Percentiles rank a stretch among this genome's conserved stretches.
These are phyloP conservation scores for Arthroderma uncinatum DNA, from an alignment of 2,329 filamentous ascomycete species.

Conservation along the genomic window DNA sequence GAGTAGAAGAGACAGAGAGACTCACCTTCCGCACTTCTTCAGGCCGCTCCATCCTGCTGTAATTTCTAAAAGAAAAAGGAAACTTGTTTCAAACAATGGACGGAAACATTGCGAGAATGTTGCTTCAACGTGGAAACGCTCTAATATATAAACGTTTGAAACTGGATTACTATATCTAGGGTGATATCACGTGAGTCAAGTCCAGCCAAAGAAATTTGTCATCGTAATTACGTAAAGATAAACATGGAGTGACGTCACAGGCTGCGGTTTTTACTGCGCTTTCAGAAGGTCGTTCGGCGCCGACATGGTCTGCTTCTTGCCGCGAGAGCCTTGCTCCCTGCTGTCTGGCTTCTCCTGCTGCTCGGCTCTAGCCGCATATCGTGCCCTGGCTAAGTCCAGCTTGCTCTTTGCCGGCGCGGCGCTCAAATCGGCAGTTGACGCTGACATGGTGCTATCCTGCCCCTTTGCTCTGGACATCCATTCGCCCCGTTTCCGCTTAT, in stretches of 20 bases:
- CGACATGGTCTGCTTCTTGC: neutral
- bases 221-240: constrained; percentile 1
- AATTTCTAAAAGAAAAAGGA: neutral
- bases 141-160: neutral
- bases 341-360: constrained; percentile 14
- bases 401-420: constrained; percentile 35
- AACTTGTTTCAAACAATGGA: neutral
- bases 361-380: constrained; percentile 38
- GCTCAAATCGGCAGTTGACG: constrained; percentile 11
- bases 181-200: neutral
- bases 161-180: neutral
- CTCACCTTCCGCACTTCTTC: constrained; percentile 35
- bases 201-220: constrained; percentile 1
- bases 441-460: constrained; percentile 30
- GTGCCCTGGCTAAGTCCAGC: constrained; percentile 48
- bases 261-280: constrained; percentile 8
- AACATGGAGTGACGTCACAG: neutral
- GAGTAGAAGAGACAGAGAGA: constrained; percentile 11
- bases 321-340: neutral
- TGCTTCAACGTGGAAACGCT: neutral
- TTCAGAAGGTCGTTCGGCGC: constrained; percentile 7
- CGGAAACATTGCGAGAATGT: neutral
- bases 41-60: constrained; percentile 21
- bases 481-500: constrained; percentile 50
- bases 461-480: constrained; percentile 52